Evolutionary conservation across 2,329 filamentous ascomycete species (phyloP).

Genomic region (Ascochyta pisi): DNA sequence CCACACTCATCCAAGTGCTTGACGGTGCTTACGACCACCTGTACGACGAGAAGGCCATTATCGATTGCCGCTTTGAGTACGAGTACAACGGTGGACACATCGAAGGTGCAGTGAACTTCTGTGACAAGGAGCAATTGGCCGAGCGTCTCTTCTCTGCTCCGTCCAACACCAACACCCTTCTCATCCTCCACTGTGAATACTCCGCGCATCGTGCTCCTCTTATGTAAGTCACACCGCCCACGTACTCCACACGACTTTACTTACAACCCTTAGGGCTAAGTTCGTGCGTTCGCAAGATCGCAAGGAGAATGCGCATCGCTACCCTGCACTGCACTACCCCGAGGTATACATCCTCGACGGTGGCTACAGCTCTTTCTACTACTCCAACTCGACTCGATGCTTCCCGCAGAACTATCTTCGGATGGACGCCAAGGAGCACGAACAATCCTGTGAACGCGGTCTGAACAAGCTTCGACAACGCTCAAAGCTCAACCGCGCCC

Average conservation of each 20-base stretch:
- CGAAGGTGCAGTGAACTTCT: constrained; percentile 91
- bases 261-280: constrained; percentile 67
- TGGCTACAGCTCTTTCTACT: constrained; percentile 93
- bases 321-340: constrained; percentile 90
- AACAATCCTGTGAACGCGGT: constrained; percentile 90
- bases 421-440: constrained; percentile 93
- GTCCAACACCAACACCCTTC: constrained; percentile 75
- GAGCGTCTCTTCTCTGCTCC: constrained; percentile 71
- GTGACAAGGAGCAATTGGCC: constrained; percentile 89
- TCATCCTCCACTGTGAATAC: constrained; percentile 98
- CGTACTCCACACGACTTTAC: background rate
- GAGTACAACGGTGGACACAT: constrained; percentile 98
- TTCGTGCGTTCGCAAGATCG: constrained; percentile 91
- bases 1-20: constrained; percentile 84
- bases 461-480: constrained; percentile 92
- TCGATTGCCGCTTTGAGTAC: constrained; percentile 98
- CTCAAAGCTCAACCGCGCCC: constrained; percentile 82
- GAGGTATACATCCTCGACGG: constrained; percentile 97
- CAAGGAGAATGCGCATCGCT: constrained; percentile 80
- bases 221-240: constrained; percentile 63
- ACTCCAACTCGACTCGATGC: constrained; percentile 78
- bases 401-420: constrained; percentile 95
- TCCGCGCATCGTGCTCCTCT: constrained; percentile 94
- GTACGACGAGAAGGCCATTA: constrained; percentile 83
- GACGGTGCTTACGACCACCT: constrained; percentile 79